Evolutionary conservation across 768 basidiomycete genomes (phyloP).

Genomic region (Termitomyces sp.): DNA sequence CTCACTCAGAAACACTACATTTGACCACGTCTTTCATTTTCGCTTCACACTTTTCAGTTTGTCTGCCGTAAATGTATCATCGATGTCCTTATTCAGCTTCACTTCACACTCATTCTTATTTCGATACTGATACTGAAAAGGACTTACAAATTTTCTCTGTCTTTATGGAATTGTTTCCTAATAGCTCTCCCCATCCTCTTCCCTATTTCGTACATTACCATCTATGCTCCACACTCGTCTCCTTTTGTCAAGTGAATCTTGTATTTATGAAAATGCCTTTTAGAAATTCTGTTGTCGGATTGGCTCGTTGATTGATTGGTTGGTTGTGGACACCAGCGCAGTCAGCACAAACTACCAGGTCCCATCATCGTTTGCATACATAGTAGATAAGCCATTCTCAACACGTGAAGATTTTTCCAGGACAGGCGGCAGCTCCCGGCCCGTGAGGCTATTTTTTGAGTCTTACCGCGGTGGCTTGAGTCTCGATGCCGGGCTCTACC

Average conservation of each 20-base stretch:
- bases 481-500: constrained; percentile 27
- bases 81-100: constrained; percentile 21
- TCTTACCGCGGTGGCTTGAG: not conserved
- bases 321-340: no score
- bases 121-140: constrained; percentile 22
- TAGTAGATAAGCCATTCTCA: not conserved
- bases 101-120: constrained; percentile 26
- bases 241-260: constrained; percentile 13
- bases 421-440: no score
- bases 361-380: no score
- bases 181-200: constrained; percentile 14
- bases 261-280: constrained; percentile 15
- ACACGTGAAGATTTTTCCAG: not conserved
- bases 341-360: no score
- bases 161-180: constrained; percentile 27
- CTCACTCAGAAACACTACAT: constrained; percentile 14
- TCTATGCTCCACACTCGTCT: constrained; percentile 23
- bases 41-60: constrained; percentile 8
- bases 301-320: not conserved
- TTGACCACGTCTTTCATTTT: constrained; percentile 12
- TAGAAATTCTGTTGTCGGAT: not conserved
- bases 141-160: constrained; percentile 18
- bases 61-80: constrained; percentile 22
- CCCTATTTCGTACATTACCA: constrained; percentile 32
- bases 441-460: no score